A percentile compares a stretch with the other conserved stretches of the same genome.
Conservation (phyloP, 1,284 basidiomycete genomes). For the Cryptococcus sp. region DNA sequence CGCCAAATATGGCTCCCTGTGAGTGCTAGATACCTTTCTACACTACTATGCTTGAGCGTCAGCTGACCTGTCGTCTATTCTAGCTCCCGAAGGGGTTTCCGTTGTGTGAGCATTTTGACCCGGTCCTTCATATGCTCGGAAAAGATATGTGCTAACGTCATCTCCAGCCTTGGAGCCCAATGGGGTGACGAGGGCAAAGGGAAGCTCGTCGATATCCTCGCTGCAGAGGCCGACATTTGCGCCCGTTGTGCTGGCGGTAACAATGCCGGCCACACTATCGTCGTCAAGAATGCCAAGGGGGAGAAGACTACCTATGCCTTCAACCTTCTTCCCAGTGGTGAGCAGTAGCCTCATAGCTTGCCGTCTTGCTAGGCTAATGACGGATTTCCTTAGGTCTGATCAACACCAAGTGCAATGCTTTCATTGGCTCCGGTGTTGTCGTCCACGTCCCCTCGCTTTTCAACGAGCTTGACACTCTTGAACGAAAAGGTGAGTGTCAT, state of each 20-base stretch:
- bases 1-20: slow-evolving; percentile 23
- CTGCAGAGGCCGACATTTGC: slow-evolving; percentile 86
- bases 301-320: slow-evolving; percentile 85
- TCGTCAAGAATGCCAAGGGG: slow-evolving; percentile 71
- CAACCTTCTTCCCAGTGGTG: slow-evolving; percentile 91
- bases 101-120: slow-evolving; percentile 37
- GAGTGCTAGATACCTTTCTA: not conserved
- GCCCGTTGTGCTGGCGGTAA: slow-evolving; percentile 97
- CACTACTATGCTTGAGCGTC: not conserved
- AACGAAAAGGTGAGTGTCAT: slow-evolving; percentile 70
- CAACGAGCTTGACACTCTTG: slow-evolving; percentile 81
- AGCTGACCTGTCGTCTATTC: slow-evolving; percentile 2
- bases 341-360: slow-evolving; percentile 34
- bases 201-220: slow-evolving; percentile 90
- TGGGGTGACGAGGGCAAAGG: slow-evolving; percentile 98
- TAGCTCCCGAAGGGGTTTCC: slow-evolving; percentile 43
- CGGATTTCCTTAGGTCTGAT: slow-evolving; percentile 67
- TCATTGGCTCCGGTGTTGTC: slow-evolving; percentile 93
- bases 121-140: slow-evolving; percentile 1
- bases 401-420: slow-evolving; percentile 80
- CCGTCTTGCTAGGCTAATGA: not conserved
- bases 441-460: slow-evolving; percentile 96
- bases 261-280: slow-evolving; percentile 98
- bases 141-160: slow-evolving; percentile 1
- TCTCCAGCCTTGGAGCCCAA: slow-evolving; percentile 72